These are phyloP conservation scores for Colletotrichum sp. DNA, from an alignment of 2,329 filamentous ascomycete species.

Conservation along the genomic window DNA sequence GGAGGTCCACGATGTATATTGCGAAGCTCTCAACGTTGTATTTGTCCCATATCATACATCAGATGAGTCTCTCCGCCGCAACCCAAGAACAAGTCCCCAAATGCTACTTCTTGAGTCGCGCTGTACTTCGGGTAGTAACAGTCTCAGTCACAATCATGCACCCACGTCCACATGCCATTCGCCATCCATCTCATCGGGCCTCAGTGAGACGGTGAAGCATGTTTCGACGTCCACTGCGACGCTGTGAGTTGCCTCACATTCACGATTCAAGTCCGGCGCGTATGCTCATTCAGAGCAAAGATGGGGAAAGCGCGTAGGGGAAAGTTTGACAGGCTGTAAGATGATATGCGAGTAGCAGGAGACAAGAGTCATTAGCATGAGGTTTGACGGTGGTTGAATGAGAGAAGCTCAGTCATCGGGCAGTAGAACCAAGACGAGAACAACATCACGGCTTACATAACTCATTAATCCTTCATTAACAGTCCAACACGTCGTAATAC, in stretches of 20 bases:
- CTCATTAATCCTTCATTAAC: fast-evolving
- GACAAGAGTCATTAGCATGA: not conserved
- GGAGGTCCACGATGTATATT: fast-evolving
- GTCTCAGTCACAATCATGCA: not conserved
- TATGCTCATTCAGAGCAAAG: not conserved
- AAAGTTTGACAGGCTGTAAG: fast-evolving
- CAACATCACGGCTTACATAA: not conserved
- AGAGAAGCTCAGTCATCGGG: not conserved
- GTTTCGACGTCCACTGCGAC: not conserved
- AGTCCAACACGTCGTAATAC: not conserved
- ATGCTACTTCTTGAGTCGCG: not conserved
- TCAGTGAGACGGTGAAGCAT: not conserved
- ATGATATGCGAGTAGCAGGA: not conserved
- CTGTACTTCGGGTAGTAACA: not conserved
- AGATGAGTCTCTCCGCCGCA: not conserved
- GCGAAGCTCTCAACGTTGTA: not conserved
- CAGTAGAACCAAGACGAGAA: not conserved
- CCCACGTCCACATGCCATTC: not conserved
- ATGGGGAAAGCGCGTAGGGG: fast-evolving
- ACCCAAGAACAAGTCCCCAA: not conserved
- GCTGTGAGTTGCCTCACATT: not conserved
- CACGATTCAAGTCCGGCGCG: not conserved
- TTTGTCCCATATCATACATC: not conserved
- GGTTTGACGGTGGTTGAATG: not conserved
- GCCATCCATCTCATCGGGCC: not conserved